A percentile compares a stretch with the other conserved stretches of the same genome.
Evolutionary conservation across 371 early-diverging fungal genomes (phyloP).

Genomic region (Modicella reniformis): DNA sequence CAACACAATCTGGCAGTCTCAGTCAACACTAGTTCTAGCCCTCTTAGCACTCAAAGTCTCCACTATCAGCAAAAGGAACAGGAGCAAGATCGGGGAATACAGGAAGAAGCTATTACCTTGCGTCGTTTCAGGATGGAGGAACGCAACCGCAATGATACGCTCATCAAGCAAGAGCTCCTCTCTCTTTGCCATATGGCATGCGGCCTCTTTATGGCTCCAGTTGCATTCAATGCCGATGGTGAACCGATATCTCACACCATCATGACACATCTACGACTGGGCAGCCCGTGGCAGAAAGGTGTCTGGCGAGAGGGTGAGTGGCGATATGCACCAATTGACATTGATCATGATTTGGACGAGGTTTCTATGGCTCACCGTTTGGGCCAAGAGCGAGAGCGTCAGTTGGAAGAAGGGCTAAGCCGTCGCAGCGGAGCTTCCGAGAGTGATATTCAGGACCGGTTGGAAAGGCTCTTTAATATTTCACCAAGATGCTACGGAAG

Average conservation of each 20-base stretch:
- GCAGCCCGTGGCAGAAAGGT: conserved; percentile 31
- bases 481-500: not conserved
- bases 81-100: not conserved
- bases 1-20: conserved; percentile 2
- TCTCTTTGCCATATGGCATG: conserved; percentile 36
- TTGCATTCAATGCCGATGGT: not conserved
- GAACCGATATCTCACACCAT: conserved; percentile 4
- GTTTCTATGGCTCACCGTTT: not conserved
- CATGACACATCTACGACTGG: conserved; percentile 29
- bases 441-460: not conserved
- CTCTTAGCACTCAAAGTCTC: too few relatives aligned
- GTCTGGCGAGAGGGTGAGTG: conserved; percentile 41
- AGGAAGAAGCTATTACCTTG: not conserved
- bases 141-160: conserved; percentile 14
- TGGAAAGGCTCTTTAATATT: not conserved
- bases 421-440: not conserved
- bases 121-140: conserved; percentile 24
- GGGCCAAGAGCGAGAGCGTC: not conserved
- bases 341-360: conserved; percentile 21
- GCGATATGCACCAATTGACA: conserved; percentile 22
- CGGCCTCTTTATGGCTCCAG: conserved; percentile 18
- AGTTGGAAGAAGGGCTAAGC: not conserved
- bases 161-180: conserved; percentile 19
- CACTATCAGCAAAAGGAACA: not conserved
- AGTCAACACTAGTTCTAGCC: too few relatives aligned